phyloP scores from a whole-genome alignment of 169 alveolate species.

The Perkinsus olseni region DNA sequence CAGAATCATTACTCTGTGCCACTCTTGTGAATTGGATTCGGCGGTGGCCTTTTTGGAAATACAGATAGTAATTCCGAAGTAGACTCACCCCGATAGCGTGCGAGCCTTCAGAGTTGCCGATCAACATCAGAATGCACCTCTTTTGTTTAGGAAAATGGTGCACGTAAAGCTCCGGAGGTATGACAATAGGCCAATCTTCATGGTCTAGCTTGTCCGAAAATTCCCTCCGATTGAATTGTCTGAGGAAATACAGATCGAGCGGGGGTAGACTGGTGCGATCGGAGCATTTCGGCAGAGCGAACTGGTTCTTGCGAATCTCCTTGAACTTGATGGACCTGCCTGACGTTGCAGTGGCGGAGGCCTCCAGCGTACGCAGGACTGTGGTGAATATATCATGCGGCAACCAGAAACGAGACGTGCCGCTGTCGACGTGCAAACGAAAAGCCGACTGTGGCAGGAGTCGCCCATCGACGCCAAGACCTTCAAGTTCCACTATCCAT shows the following conservation, averaged over 20 bases:
- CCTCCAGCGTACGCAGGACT: not conserved
- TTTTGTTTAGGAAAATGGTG: not conserved
- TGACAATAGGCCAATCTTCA: not conserved
- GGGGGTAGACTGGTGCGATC: not conserved
- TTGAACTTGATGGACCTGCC: too few relatives aligned
- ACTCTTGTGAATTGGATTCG: not conserved
- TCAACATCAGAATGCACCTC: too few relatives aligned
- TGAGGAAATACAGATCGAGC: not conserved
- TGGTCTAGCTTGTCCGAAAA: not conserved
- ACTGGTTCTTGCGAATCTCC: too few relatives aligned
- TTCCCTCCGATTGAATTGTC: too few relatives aligned
- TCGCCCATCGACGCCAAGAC: not conserved
- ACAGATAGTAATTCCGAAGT: not conserved
- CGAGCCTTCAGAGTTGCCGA: too few relatives aligned
- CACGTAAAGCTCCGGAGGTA: not conserved
- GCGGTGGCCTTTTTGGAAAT: not conserved
- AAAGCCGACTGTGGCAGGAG: not conserved
- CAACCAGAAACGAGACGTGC: not conserved
- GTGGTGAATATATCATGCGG: not conserved
- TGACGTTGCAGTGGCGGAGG: too few relatives aligned
- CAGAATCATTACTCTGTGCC: too few relatives aligned
- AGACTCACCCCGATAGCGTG: not conserved
- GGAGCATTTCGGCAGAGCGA: not conserved
- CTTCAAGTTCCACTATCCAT: not conserved
- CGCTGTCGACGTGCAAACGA: not conserved